Evolutionary conservation across 306 rosid species (phyloP).

Genomic region (Quercus glauca): DNA sequence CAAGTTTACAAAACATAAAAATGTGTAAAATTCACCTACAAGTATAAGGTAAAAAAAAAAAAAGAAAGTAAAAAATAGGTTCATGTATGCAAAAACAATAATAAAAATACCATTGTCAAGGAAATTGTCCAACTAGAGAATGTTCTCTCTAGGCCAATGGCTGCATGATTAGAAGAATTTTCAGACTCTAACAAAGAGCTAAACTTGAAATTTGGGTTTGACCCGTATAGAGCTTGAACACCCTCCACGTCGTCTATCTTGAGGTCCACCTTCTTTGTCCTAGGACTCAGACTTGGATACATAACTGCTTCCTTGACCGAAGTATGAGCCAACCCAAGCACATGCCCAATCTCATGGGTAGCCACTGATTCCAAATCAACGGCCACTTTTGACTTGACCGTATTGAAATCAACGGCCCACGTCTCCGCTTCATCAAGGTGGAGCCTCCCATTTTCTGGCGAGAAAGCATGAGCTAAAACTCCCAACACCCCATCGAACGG

Average conservation of each 20-base stretch:
- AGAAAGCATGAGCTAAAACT: slow-evolving; percentile 83
- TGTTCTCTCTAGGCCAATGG: slow-evolving; percentile 15
- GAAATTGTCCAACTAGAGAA: slow-evolving; percentile 28
- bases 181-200: slow-evolving; percentile 53
- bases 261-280: slow-evolving; percentile 67
- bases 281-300: slow-evolving; percentile 83
- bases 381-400: slow-evolving; percentile 65
- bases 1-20: not conserved
- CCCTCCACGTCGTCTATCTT: slow-evolving; percentile 86
- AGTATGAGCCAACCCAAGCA: slow-evolving; percentile 81
- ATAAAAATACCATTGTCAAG: slow-evolving; percentile 20
- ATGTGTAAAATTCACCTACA: not conserved
- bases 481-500: slow-evolving; percentile 92
- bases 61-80: not conserved
- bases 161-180: slow-evolving; percentile 33
- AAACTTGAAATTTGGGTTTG: slow-evolving; percentile 73
- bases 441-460: slow-evolving; percentile 83
- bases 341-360: slow-evolving; percentile 96
- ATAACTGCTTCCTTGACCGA: slow-evolving; percentile 76
- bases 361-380: slow-evolving; percentile 93
- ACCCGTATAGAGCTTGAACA: slow-evolving; percentile 78
- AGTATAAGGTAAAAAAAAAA: slow-evolving; percentile 17
- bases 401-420: slow-evolving; percentile 75
- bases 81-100: slow-evolving; percentile 21
- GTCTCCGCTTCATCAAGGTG: slow-evolving; percentile 82